Evolutionary conservation across 306 rosid species (phyloP).

Genomic region (Alnus glutinosa): DNA sequence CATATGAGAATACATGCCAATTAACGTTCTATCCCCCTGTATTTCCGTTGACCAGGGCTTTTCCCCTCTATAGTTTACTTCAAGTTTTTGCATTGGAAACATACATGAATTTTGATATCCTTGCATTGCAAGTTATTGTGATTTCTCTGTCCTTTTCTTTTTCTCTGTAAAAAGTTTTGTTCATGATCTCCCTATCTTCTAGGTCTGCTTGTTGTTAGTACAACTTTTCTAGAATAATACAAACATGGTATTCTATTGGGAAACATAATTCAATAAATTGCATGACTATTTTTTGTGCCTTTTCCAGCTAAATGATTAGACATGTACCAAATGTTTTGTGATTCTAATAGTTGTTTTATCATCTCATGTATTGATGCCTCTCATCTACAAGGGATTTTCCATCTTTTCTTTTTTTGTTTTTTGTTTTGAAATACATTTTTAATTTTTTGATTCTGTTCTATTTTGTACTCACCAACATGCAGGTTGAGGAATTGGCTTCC

Average conservation of each 20-base stretch:
- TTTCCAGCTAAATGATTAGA: neutral
- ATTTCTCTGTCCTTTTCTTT: neutral
- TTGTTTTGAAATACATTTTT: slow-evolving; percentile 1
- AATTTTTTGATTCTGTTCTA: slow-evolving; percentile 3
- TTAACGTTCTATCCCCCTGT: neutral
- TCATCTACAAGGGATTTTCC: neutral
- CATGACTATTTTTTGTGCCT: neutral
- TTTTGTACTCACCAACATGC: slow-evolving; percentile 17
- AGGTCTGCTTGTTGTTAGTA: neutral
- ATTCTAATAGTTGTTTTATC: neutral
- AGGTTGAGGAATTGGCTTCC: slow-evolving; percentile 98
- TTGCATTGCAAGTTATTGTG: neutral
- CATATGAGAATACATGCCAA: neutral
- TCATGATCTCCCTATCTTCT: neutral
- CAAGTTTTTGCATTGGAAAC: neutral
- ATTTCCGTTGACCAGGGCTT: neutral
- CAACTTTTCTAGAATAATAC: neutral
- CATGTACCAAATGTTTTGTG: neutral
- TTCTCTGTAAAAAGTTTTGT: neutral
- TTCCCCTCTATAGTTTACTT: neutral
- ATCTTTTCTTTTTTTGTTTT: too few species aligned
- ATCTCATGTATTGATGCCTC: neutral
- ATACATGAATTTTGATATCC: neutral
- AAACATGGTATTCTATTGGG: neutral
- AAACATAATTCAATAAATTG: neutral